Conservation (phyloP, 257 asterid species). For the Nicotiana paniculata region DNA sequence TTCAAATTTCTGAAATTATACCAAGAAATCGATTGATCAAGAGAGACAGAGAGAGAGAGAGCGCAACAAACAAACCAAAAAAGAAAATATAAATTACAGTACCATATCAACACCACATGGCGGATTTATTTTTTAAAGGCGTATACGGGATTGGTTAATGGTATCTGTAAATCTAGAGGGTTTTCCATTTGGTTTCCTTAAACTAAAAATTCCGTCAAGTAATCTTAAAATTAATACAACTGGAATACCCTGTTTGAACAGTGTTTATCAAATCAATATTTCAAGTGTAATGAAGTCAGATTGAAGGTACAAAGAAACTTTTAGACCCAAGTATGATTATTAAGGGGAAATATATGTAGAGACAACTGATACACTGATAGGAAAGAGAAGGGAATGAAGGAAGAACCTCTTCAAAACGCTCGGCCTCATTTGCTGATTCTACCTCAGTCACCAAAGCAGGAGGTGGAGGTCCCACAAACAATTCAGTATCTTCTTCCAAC, state of each 20-base stretch:
- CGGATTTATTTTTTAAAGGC: neutral
- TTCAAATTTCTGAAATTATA: neutral
- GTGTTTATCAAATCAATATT: neutral
- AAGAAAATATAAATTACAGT: neutral
- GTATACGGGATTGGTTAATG: neutral
- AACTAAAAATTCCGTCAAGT: neutral
- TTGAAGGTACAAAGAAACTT: neutral
- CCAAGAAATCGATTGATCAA: too few species aligned
- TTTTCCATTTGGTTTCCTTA: neutral
- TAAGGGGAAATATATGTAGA: neutral
- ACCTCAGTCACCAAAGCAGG: slow-evolving; percentile 88
- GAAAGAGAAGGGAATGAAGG: slow-evolving; percentile 15
- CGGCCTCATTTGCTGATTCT: slow-evolving; percentile 92
- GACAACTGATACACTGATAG: neutral
- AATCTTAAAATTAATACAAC: neutral
- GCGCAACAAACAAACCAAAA: neutral
- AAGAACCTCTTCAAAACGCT: slow-evolving; percentile 93
- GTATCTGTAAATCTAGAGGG: neutral
- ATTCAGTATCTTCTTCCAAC: slow-evolving; percentile 52
- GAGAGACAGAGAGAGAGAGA: neutral
- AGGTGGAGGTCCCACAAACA: slow-evolving; percentile 94
- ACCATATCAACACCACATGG: neutral
- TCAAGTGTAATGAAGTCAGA: neutral
- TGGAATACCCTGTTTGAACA: neutral
- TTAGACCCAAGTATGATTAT: neutral